Evolutionary conservation across 805 yeast genomes (phyloP).

Genomic region (Kazachstania psychrophila): DNA sequence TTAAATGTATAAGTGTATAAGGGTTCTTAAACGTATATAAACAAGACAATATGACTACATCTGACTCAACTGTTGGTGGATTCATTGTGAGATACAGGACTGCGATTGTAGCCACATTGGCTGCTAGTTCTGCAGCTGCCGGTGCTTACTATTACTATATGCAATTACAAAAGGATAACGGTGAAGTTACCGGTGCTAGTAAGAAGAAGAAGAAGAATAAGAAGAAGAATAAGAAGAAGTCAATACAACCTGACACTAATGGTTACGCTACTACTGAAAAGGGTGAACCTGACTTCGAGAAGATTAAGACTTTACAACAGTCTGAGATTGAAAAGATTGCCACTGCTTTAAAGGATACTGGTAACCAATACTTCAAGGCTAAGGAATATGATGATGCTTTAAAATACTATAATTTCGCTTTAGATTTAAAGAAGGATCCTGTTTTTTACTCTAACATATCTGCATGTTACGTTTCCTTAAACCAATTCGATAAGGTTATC

Average conservation of each 20-base stretch:
- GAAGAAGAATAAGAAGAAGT: constrained; percentile 79
- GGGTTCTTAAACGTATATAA: no score
- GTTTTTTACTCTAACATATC: constrained; percentile 92
- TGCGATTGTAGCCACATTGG: constrained; percentile 54
- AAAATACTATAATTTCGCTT: constrained; percentile 68
- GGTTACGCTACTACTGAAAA: constrained; percentile 44
- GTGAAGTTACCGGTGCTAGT: background rate
- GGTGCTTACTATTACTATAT: constrained; percentile 48
- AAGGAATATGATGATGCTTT: constrained; percentile 71
- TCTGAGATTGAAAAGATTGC: constrained; percentile 58
- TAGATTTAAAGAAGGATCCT: constrained; percentile 69
- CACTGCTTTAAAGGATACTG: constrained; percentile 74
- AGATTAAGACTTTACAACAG: constrained; percentile 36
- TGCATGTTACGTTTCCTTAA: constrained; percentile 83
- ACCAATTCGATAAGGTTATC: constrained; percentile 73
- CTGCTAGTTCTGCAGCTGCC: constrained; percentile 55
- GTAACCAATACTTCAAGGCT: constrained; percentile 66
- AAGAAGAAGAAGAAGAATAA: constrained; percentile 39
- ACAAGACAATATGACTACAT: no score
- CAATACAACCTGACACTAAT: constrained; percentile 68
- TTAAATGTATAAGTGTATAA: no score
- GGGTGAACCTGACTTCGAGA: constrained; percentile 51
- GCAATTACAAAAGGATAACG: constrained; percentile 20
- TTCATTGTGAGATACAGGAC: constrained; percentile 41
- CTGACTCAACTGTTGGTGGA: constrained; percentile 14